Base-by-base conservation (phyloP, 208 protist species). In the Crithidia fasciculata region DNA sequence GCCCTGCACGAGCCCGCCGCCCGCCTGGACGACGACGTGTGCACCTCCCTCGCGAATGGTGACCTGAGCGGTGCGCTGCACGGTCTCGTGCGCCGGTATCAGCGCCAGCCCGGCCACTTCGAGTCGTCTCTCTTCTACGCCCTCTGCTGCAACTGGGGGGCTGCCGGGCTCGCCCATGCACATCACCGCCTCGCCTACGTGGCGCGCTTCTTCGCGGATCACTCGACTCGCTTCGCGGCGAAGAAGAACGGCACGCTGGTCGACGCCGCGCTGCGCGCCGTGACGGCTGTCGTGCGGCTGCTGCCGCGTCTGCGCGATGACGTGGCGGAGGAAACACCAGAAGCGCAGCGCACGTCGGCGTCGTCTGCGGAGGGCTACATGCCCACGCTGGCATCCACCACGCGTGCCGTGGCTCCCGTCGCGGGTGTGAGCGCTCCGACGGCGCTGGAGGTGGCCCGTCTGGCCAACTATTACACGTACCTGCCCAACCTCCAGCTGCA, bases 401-500 rank as follows among this genome's bases (percentile, higher is more conserved):
- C 69, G 8, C 76, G 76, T 40, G 61, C 70, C 12, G 37, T 16
- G 16, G 40, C 47, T 16, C 39, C 58, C 19, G 57, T 58, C 43
- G 13, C 8, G 5, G 72, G 41, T 8, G 61, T 55, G 2, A 75
- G 53, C n/a, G 41, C 76, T 9, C 80, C 86, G n/a, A 84, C 83
- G 16, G 64, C 73, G 44, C 59, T 74, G 53, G 89, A 94, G 56
- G 54, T 69, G 36, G 44, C 81, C 19, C 67, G 73, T 15, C 84
- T 88, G 62, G 79, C 76, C 52, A 93, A 92, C 72, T 93, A 90
- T 72, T 94, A 87, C 82, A 80, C 72, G 60, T 19, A 74, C 47
- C 62, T 83, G n/a, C 84, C 83, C 10, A 92, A 92, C 60, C 60
- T 96, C 36, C 87, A 93, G 79, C 84, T 96, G 39, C 90, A 94